Evolutionary conservation across 164 flowering plant genomes (phyloP), one percentile per base, ranked within the genome.

Genomic region (Brasenia schreberi): DNA sequence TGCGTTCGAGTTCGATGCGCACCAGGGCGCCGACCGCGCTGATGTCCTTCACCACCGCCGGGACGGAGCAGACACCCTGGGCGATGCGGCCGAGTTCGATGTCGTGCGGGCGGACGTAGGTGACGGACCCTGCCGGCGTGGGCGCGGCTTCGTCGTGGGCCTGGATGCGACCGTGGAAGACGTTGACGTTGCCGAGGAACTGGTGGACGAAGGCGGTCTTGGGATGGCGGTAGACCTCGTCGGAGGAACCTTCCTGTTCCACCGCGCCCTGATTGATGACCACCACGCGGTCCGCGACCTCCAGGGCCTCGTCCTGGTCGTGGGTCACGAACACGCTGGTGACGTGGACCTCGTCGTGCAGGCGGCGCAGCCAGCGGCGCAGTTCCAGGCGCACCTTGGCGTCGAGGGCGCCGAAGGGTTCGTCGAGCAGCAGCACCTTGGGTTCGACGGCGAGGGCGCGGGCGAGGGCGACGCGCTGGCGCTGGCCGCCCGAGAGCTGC

Each of bases 381-480:
- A 56, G 59, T 56, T 56, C 59, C 59, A 10, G 10, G 59, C 59
- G 59, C 12, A 56, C 59, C 59, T 56, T 56, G 12, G 59, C 59
- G 59, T 56, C 59, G 59, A 56, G 59, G 12, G 59, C 59, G 59
- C 59, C 59, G 59, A 56, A 56, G 12, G 59, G 59, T 56, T 56
- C 59, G 59, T 56, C 59, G 59, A 56, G 59, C 59, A 56, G 59
- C 59, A 56, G 59, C 59, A 56, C 59, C 59, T 56, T 56, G 12
- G 59, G 59, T 12, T 56, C 59, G 59, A n/a, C n/a, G n/a, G n/a
- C n/a, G n/a, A n/a, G n/a, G n/a, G n/a, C n/a, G n/a, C n/a, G n/a
- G n/a, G n/a, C n/a, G n/a, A n/a, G n/a, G n/a, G n/a, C n/a, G n/a
- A n/a, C n/a, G n/a, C n/a, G n/a, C n/a, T n/a, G n/a, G n/a, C n/a